A percentile compares a stretch with the other conserved stretches of the same genome.
Evolutionary conservation across 1,284 basidiomycete genomes (phyloP).

Genomic region (Blastosporella zonata): DNA sequence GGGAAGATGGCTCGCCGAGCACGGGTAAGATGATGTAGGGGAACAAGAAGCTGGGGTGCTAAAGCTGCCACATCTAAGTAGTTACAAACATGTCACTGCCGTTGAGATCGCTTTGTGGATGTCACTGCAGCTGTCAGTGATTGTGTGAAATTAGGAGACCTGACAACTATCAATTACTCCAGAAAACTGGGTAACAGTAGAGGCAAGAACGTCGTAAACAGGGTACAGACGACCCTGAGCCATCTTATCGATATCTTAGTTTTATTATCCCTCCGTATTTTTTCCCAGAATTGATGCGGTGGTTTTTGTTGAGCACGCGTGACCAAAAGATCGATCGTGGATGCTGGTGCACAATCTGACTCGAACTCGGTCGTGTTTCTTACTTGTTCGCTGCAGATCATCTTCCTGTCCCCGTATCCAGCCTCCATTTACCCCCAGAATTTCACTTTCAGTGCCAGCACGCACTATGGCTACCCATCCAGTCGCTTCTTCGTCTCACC

Average conservation of each 20-base stretch:
- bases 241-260: no score
- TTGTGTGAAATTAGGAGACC: no score
- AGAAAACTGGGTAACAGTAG: no score
- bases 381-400: constrained; percentile 27
- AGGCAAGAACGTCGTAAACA: no score
- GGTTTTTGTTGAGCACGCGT: constrained; percentile 23
- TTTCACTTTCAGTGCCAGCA: constrained; percentile 15
- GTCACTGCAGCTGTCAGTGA: no score
- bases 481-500: constrained; percentile 38
- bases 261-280: no score
- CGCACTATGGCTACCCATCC: constrained; percentile 32
- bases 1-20: constrained; percentile 13
- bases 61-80: no score
- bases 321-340: constrained; percentile 33
- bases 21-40: constrained; percentile 5
- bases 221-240: no score
- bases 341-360: constrained; percentile 34
- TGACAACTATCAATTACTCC: no score
- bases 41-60: constrained; percentile 1
- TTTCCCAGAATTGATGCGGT: no score
- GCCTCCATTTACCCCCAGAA: constrained; percentile 13
- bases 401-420: constrained; percentile 26
- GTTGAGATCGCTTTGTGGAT: no score
- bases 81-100: no score
- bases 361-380: constrained; percentile 32